phyloP scores from a whole-genome alignment of 352 stramenopile genomes.

The Phytophthora hybrid region DNA sequence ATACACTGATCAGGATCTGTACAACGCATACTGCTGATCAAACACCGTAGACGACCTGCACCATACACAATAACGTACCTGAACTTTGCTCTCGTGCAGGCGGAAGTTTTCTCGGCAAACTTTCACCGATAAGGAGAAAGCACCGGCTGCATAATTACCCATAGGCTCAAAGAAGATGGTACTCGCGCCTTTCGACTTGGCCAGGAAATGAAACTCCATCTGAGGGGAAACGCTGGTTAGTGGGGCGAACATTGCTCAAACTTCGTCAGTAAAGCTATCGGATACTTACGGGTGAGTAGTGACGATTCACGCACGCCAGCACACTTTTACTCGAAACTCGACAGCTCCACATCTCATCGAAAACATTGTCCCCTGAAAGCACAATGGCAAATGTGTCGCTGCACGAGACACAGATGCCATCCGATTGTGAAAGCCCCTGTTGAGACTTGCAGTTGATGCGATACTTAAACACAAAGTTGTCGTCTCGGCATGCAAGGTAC shows the following conservation, averaged over 20 bases:
- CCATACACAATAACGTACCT: constrained; percentile 11
- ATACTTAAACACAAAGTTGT: constrained; percentile 26
- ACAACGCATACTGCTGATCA: background rate
- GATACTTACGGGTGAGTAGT: constrained; percentile 26
- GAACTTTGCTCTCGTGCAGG: constrained; percentile 18
- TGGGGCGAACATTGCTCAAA: background rate
- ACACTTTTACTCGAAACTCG: constrained; percentile 1
- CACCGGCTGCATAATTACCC: background rate
- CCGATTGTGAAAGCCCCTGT: background rate
- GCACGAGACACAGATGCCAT: constrained; percentile 10
- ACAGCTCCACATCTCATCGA: constrained; percentile 18
- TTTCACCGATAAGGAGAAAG: constrained; percentile 14
- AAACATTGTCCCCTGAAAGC: background rate
- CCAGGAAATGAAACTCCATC: constrained; percentile 27
- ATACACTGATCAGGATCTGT: constrained; percentile 17
- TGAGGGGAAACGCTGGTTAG: background rate
- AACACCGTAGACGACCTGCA: background rate
- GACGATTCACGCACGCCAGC: constrained; percentile 13
- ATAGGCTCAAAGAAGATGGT: constrained; percentile 9
- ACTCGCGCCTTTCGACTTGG: constrained; percentile 15
- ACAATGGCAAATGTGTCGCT: constrained; percentile 15
- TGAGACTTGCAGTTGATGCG: constrained; percentile 1
- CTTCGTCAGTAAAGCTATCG: background rate
- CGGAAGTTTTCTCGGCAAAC: constrained; percentile 27
- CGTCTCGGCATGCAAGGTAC: constrained; percentile 10